Evolutionary conservation across 2,329 filamentous ascomycete genomes (phyloP), one percentile per base, ranked within the genome.

Genomic region (Monilinia fructicola): DNA sequence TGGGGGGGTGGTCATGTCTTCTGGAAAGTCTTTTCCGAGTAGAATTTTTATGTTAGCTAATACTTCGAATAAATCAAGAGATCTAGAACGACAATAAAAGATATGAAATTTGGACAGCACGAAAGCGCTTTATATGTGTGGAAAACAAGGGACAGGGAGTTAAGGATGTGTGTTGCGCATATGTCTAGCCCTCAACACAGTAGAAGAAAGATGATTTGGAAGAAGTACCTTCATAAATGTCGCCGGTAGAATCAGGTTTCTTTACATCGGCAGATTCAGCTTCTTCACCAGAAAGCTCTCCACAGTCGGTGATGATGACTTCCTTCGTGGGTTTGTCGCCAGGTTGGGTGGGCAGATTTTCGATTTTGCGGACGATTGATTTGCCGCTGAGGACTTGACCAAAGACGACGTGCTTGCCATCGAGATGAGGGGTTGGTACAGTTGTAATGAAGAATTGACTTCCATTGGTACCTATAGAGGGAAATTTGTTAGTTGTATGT

Each of bases 391-490:
- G 85, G 66, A 98, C 94, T 77, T 97, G 90, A 70, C 95, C 95
- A 74, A 97, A 99, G 31, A 99, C 93, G 54, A 97, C 94, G 80
- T 98, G 93, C 84, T 97, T 98, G 77, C 87, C 87, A 78, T 98
- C 93, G 44, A 97, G 86, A 78, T 97, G 94, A 52, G 93, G 93
- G 11, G 94, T 97, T 21, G 88, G 84, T 38, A 96, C 91, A n/a
- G 94, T 97, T 52, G 94, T 98, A 74, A 97, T 83, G 84, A 98
- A 98, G 85, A 98, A 98, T 76, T 98, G 94, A 61, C 91, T 96
- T 76, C 95, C 95, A 78, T 99, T 99, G 78, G 95, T 97, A 74
- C 90, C 89, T 91, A 71, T 23, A 40, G 12, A n/a, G 21, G n/a
- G 23, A 28, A 56, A 64, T 65, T 69, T 66, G 64, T 71, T 56